These are phyloP conservation scores for Xylaria sp. DNA, from an alignment of 2,329 filamentous ascomycete genomes.

Conservation along the genomic window DNA sequence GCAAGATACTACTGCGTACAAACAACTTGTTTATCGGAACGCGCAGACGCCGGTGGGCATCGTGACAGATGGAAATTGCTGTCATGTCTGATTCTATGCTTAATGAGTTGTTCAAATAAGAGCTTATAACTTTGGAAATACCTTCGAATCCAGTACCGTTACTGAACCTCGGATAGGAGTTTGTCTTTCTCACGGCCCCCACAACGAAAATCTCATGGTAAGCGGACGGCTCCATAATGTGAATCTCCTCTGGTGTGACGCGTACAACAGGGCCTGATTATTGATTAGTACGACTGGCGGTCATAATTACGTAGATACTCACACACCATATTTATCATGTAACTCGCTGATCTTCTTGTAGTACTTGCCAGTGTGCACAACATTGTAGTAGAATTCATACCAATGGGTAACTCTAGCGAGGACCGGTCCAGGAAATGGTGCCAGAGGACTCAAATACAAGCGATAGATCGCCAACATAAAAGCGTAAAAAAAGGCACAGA, in stretches of 20 bases:
- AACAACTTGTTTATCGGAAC: slow-evolving; percentile 13
- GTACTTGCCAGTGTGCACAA: slow-evolving; percentile 19
- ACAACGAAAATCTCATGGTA: slow-evolving; percentile 12
- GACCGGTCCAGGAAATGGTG: slow-evolving; percentile 15
- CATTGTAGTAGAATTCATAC: slow-evolving; percentile 27
- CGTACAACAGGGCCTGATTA: slow-evolving; percentile 11
- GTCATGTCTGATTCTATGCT: slow-evolving; percentile 11
- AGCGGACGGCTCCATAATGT: slow-evolving; percentile 14
- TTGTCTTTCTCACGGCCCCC: slow-evolving; percentile 20
- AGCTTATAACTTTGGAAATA: not conserved
- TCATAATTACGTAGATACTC: not conserved
- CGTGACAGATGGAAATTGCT: slow-evolving; percentile 11
- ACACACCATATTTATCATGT: slow-evolving; percentile 9
- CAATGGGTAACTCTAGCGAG: slow-evolving; percentile 20
- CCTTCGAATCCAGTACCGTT: slow-evolving; percentile 22
- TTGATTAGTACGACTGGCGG: not conserved
- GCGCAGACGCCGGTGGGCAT: slow-evolving; percentile 15
- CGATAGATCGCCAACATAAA: slow-evolving; percentile 14
- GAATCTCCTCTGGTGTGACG: slow-evolving; percentile 22
- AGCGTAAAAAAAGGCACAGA: not conserved
- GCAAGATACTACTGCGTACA: slow-evolving; percentile 14
- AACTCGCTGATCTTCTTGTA: slow-evolving; percentile 20
- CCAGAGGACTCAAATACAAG: slow-evolving; percentile 20
- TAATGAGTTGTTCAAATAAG: not conserved
- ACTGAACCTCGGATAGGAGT: slow-evolving; percentile 7